phyloP scores from a whole-genome alignment of 1,139 yeast genomes.

The Sugiyamaella sp. region DNA sequence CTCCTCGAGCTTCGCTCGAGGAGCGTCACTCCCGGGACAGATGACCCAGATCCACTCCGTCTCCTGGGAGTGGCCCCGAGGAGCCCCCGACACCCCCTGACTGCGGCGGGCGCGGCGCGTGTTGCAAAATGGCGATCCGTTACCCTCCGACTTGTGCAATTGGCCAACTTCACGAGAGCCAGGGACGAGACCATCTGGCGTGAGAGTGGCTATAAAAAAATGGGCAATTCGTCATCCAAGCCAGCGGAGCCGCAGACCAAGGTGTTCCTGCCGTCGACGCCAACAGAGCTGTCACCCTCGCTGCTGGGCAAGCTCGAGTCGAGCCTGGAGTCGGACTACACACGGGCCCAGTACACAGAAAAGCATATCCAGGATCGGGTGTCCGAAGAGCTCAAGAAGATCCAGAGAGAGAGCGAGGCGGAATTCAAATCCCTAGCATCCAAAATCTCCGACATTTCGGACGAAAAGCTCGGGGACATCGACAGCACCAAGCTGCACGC shows the following conservation, averaged over 20 bases:
- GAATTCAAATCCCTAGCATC: constrained; percentile 52
- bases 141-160: constrained; percentile 7
- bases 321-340: constrained; percentile 72
- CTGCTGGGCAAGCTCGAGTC: constrained; percentile 72
- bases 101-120: constrained; percentile 15
- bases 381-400: constrained; percentile 60
- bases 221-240: constrained; percentile 31
- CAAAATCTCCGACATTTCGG: constrained; percentile 32
- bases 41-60: no score
- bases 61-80: neutral
- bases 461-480: constrained; percentile 46
- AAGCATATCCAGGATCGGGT: constrained; percentile 79
- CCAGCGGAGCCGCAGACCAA: constrained; percentile 28
- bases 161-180: constrained; percentile 11
- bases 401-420: constrained; percentile 61
- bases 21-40: no score
- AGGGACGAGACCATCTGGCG: neutral
- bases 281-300: constrained; percentile 72
- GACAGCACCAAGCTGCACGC: constrained; percentile 37
- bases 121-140: constrained; percentile 3
- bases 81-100: constrained; percentile 17
- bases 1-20: constrained; percentile 5
- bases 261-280: constrained; percentile 58
- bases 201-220: constrained; percentile 11
- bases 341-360: constrained; percentile 79